These are phyloP conservation scores for Stagonosporopsis rhizophila DNA, from an alignment of 2,329 filamentous ascomycete species.

Conservation along the genomic window DNA sequence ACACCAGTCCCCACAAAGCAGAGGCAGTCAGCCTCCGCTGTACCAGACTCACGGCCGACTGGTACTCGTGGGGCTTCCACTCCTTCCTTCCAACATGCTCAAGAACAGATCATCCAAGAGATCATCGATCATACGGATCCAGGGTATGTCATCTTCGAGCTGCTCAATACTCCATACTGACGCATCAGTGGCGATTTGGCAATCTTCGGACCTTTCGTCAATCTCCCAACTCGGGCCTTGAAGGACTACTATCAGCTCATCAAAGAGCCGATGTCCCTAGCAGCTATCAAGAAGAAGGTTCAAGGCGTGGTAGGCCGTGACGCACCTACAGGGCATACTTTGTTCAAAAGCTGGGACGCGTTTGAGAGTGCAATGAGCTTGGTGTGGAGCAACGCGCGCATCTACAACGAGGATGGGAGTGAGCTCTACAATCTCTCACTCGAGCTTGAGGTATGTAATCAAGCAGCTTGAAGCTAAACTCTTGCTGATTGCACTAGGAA, in stretches of 20 bases:
- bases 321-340: conserved; percentile 65
- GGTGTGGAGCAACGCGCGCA: conserved; percentile 86
- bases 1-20: conserved; percentile 46
- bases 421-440: conserved; percentile 79
- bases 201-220: conserved; percentile 76
- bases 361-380: conserved; percentile 81
- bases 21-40: conserved; percentile 39
- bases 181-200: conserved; percentile 63
- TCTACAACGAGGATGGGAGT: conserved; percentile 92
- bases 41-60: conserved; percentile 29
- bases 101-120: conserved; percentile 83
- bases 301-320: conserved; percentile 74
- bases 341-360: conserved; percentile 82
- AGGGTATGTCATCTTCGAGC: conserved; percentile 26
- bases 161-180: conserved; percentile 10
- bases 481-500: conserved; percentile 58
- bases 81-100: conserved; percentile 79
- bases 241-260: conserved; percentile 90
- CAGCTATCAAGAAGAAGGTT: conserved; percentile 77
- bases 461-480: neutral
- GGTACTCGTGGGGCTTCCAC: conserved; percentile 46
- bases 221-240: conserved; percentile 75
- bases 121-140: conserved; percentile 70
- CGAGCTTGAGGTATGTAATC: conserved; percentile 72
- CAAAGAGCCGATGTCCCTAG: conserved; percentile 78